Evolutionary conservation across 805 yeast genomes (phyloP), one percentile per base, ranked within the genome.

Genomic region (Saccharomyces cerevisiae): DNA sequence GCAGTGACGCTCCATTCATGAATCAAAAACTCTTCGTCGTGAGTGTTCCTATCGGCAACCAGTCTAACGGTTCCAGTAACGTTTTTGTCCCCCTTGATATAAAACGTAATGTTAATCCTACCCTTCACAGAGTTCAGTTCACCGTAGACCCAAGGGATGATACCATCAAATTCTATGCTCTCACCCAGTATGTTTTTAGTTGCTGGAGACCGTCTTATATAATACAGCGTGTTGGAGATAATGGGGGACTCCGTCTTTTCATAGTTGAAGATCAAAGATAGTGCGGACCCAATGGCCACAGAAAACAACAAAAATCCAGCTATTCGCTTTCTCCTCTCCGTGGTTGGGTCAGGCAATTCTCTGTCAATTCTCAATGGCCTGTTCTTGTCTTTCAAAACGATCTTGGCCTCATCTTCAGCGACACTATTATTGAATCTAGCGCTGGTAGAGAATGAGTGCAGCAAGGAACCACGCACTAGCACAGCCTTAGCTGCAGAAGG

Each of bases 191-290:
- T 65, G 26, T 79, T 80, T 53, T 81, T 76, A 10, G 90, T 90
- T 47, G 72, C 57, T 9, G 78, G 76, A 1, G 92, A 85, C 65
- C 97, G 78, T 66, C 99, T 81, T 61, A 92, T 72, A 58, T 89
- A 86, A 70, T 89, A 90, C 68, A 94, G 74, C 3, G 96, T 86
- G 6, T 96, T 91, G 46, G 86, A 80, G 62, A 92, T 86, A 55
- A 92, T 80, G 1, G 98, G 97, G 13, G 96, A 88, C 48, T 87
- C 83, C 21, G 90, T 83, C 68, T 90, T 91, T 69, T 94, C 99
- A 71, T 92, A 91, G 75, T 94, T 91, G 79, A 92, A 85, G 63
- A 92, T 87, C 30, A 87, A 78, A 30, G 79, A 74, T 50, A 85
- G 71, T 1, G 85, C 72, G 3, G 76, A 70, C 26, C 78, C 78